Base-by-base conservation (phyloP, 306 rosid species). In the Abrus precatorius region DNA sequence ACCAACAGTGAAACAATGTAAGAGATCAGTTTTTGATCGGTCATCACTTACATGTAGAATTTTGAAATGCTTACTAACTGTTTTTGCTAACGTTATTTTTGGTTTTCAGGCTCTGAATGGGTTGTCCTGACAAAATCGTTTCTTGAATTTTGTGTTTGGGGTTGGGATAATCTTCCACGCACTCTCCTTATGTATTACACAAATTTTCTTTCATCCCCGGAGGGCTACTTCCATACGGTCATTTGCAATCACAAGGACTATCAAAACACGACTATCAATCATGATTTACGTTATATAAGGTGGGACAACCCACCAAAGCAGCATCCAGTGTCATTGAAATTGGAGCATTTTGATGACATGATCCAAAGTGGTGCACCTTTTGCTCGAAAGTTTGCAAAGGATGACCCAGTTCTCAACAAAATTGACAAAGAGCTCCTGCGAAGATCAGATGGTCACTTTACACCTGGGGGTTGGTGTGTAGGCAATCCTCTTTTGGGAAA, bases 101-200 rank as follows among this genome's bases (percentile, higher is more conserved):
- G 68, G 29, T 68, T 80, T 80, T 9, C 96, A 93, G 97, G 99
- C 10, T 95, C 99, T 59, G 59, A 85, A 43, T 88, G 91, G 92
- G 83, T 93, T 87, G 89, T 91, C 72, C 88, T 95, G 53, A 84
- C 95, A 55, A 91, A 86, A 85, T 53, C 97, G 0, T 93, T 93
- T 78, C 87, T 93, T 0, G 94, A 91, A 62, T 92, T 91, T 75
- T 93, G 97, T 27, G 77, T 95, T 60, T 88, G 88, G 90, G 97
- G 99, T 75, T 91, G 97, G 97, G 99, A 93, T 69, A 93, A 95
- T 86, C 97, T 95, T 66, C 97, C 97, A 5, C 96, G 94, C 34
- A 91, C 95, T 43, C 93, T 93, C 77, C 97, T 95, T 7, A 88
- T 95, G 97, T 95, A 91, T 79, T 91, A 90, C 74, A 90, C 99